Percentiles rank a stretch among this genome's conserved stretches.
These are phyloP conservation scores for Colletotrichum liriopes DNA, from an alignment of 2,329 filamentous ascomycete species.

Conservation along the genomic window DNA sequence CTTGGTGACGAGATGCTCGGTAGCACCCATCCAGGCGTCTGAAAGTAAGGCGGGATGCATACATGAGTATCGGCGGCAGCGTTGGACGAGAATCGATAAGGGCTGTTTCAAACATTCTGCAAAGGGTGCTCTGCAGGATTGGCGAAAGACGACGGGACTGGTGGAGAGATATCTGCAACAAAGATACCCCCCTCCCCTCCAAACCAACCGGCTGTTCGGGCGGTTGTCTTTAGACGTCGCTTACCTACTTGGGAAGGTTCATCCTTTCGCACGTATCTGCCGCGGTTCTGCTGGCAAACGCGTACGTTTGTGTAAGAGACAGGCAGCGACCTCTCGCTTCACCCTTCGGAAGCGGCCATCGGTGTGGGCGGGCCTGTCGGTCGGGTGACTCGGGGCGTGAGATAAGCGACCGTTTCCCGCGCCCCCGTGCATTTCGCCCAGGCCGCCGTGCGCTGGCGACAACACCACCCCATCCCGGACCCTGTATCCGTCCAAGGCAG, in stretches of 20 bases:
- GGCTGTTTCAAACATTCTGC: conserved; percentile 4
- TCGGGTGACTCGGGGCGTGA: conserved; percentile 36
- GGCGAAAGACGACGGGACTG: not conserved
- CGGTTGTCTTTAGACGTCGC: not conserved
- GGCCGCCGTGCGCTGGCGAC: conserved; percentile 14
- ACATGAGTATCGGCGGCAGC: not conserved
- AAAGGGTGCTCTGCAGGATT: conserved; percentile 8
- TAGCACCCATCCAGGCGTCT: conserved; percentile 6
- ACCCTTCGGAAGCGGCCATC: conserved; percentile 23
- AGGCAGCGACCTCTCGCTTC: not conserved
- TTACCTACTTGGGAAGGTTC: conserved; percentile 21
- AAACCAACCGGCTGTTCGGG: conserved; percentile 11
- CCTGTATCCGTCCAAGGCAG: conserved; percentile 7
- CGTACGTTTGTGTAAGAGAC: not conserved
- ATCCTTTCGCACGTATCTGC: conserved; percentile 16
- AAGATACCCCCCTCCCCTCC: not conserved
- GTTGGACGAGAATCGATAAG: conserved; percentile 2
- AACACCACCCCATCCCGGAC: conserved; percentile 24
- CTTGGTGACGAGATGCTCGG: conserved; percentile 12
- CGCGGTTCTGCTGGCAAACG: not conserved
- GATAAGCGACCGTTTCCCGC: conserved; percentile 38
- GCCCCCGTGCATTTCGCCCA: conserved; percentile 11
- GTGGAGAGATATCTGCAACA: conserved; percentile 15
- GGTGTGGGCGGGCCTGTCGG: conserved; percentile 24
- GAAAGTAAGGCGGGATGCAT: conserved; percentile 13